Conservation (phyloP, 768 basidiomycete species). For the Ramaria sp. region DNA sequence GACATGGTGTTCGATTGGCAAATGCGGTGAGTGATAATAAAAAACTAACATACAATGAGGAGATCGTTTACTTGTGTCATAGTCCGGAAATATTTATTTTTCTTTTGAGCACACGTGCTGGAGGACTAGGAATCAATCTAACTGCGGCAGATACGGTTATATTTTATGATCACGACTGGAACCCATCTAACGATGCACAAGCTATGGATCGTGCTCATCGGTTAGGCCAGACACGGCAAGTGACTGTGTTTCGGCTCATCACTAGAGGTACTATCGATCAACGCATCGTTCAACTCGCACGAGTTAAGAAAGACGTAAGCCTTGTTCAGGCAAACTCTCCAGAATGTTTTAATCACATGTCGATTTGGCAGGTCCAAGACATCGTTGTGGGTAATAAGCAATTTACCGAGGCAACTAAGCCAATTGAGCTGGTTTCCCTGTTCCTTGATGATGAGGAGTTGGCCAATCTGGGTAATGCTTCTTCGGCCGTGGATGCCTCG, state of each 20-base stretch:
- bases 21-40: conserved; percentile 65
- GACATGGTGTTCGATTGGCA: conserved; percentile 99
- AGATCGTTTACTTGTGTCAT: conserved; percentile 5
- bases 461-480: conserved; percentile 44
- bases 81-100: conserved; percentile 87
- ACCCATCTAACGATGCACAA: conserved; percentile 95
- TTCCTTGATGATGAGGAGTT: conserved; percentile 92
- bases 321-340: neutral
- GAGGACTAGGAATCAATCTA: conserved; percentile 92
- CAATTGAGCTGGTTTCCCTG: conserved; percentile 93
- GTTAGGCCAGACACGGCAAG: conserved; percentile 92
- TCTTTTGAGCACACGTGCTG: conserved; percentile 86
- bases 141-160: conserved; percentile 94
- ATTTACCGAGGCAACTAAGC: conserved; percentile 85
- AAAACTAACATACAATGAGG: neutral
- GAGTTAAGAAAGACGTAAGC: conserved; percentile 92
- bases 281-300: conserved; percentile 90
- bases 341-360: neutral
- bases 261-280: conserved; percentile 94
- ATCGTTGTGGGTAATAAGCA: conserved; percentile 98
- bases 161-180: conserved; percentile 95
- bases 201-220: conserved; percentile 98
- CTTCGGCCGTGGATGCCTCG: conserved; percentile 18
- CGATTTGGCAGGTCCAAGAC: conserved; percentile 75
- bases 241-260: conserved; percentile 91